These are phyloP conservation scores for Phytophthora niederhauseri DNA, from an alignment of 352 stramenopile genomes.

Conservation along the genomic window DNA sequence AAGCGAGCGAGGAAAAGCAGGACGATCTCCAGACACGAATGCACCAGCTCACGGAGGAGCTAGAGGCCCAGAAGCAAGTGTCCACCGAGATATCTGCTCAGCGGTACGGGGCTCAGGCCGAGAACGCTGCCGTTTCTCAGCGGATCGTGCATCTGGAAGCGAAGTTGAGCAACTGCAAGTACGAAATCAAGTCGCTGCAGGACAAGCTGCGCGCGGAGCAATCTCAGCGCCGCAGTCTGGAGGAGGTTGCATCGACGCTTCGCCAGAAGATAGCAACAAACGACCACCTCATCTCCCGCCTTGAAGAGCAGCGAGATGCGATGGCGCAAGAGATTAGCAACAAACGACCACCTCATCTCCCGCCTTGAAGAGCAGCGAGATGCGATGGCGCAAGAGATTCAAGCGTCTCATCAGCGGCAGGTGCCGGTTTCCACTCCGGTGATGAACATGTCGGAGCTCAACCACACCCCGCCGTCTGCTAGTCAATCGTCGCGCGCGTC, in stretches of 20 bases:
- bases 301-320: constrained; percentile 76
- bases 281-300: constrained; percentile 58
- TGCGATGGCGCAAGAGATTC: constrained; percentile 77
- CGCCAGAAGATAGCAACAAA: constrained; percentile 72
- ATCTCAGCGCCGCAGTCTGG: constrained; percentile 59
- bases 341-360: constrained; percentile 61
- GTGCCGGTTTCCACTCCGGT: constrained; percentile 38
- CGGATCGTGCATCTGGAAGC: constrained; percentile 80
- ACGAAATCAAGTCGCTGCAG: constrained; percentile 65
- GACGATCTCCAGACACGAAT: constrained; percentile 63
- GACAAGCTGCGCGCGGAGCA: constrained; percentile 63
- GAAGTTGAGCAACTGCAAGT: constrained; percentile 74
- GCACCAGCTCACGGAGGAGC: constrained; percentile 47
- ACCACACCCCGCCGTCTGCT: constrained; percentile 38
- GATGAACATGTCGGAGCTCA: constrained; percentile 76
- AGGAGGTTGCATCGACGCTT: constrained; percentile 66
- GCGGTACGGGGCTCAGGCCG: constrained; percentile 72
- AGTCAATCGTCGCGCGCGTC: constrained; percentile 15
- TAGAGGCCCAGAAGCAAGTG: constrained; percentile 72
- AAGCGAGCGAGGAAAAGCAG: constrained; percentile 54
- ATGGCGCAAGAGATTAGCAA: constrained; percentile 79
- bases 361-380: constrained; percentile 79
- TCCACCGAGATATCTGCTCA: constrained; percentile 83
- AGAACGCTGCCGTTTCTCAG: constrained; percentile 77
- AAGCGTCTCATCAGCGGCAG: constrained; percentile 57